These are phyloP conservation scores for Durotheca rogersii DNA, from an alignment of 495 filamentous ascomycete species.

Conservation along the genomic window DNA sequence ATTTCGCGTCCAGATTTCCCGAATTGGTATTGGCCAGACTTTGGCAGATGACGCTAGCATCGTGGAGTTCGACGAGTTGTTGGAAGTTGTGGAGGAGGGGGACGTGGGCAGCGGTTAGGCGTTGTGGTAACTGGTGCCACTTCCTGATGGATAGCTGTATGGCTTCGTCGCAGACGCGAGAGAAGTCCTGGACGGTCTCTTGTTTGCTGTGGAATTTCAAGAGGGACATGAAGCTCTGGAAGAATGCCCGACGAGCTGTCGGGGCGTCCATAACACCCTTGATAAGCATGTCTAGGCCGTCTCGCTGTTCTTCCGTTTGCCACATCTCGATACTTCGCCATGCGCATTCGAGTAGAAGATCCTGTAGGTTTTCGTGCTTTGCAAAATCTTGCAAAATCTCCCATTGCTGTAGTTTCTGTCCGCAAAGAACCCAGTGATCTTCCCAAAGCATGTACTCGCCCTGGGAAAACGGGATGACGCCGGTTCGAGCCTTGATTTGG, in stretches of 20 bases:
- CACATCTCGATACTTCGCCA: conserved; percentile 95
- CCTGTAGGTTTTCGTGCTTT: conserved; percentile 98
- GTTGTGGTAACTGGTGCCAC: conserved; percentile 93
- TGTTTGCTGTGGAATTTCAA: conserved; percentile 89
- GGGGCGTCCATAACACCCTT: conserved; percentile 97
- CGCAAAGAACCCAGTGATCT: conserved; percentile 97
- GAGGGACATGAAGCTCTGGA: conserved; percentile 95
- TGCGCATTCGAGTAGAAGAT: conserved; percentile 89
- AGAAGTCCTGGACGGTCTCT: conserved; percentile 78
- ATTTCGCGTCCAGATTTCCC: conserved; percentile 86
- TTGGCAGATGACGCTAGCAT: conserved; percentile 91
- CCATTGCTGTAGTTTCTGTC: conserved; percentile 98
- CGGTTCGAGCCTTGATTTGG: conserved; percentile 93
- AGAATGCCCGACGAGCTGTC: conserved; percentile 89
- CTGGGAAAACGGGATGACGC: conserved; percentile 89
- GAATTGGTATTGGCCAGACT: conserved; percentile 84
- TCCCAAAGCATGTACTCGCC: conserved; percentile 99
- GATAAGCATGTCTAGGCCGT: conserved; percentile 85
- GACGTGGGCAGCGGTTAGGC: conserved; percentile 93
- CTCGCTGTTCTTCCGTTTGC: conserved; percentile 78
- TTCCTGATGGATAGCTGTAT: conserved; percentile 96
- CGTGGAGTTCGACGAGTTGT: conserved; percentile 95
- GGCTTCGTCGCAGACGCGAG: conserved; percentile 86
- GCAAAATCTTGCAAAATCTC: conserved; percentile 95
- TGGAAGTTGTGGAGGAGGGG: conserved; percentile 97